Evolutionary conservation across 1,284 basidiomycete species (phyloP), one percentile per base, ranked within the genome.

Genomic region (Microbotryum intermedium): DNA sequence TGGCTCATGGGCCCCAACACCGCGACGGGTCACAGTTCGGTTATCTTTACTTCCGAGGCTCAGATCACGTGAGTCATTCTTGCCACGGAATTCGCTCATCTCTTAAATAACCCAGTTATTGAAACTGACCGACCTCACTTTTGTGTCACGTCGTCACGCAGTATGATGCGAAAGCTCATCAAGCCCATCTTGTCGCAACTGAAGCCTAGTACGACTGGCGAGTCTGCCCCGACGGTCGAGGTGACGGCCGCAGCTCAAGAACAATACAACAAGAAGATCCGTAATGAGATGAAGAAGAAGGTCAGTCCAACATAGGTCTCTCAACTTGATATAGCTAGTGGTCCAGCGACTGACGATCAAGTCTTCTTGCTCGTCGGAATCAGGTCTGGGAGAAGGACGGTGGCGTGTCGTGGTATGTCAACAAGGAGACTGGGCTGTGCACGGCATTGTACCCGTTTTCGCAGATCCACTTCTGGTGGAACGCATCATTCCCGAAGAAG

Each of bases 1-100:
- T 64, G 62, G 60, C 10, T 65, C n/a, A 68, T 66, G 67, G 67
- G 64, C 3, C 67, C 65, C 20, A 61, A 64, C 54, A 49, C 56
- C 23, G 60, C 67, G 0, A 68, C 67, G 11, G 67, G 67, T 2
- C 67, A 68, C 50, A 64, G 62, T 23, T 60, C 58, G 29, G 67
- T 68, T 42, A 59, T 68, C 21, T 68, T 68, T 49, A 68, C 67
- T 18, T 57, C 58, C 43, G 67, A 68, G 20, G 47, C 48, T 6
- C 67, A 68, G 45, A 55, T 68, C 60, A 58, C 50, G 50, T 61
- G 11, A 25, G 50, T 48, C 18, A 8, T n/a, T 49, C 20, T 25
- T n/a, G 20, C 25, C 23, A 29, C 21, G 29, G 2, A 23, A 1
- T 4, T 4, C 10, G 9, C 8, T 47, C 16, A 6, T n/a, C 28